Evolutionary conservation across 1,139 yeast genomes (phyloP).

Genomic region (Nakaseomyces bracarensis): DNA sequence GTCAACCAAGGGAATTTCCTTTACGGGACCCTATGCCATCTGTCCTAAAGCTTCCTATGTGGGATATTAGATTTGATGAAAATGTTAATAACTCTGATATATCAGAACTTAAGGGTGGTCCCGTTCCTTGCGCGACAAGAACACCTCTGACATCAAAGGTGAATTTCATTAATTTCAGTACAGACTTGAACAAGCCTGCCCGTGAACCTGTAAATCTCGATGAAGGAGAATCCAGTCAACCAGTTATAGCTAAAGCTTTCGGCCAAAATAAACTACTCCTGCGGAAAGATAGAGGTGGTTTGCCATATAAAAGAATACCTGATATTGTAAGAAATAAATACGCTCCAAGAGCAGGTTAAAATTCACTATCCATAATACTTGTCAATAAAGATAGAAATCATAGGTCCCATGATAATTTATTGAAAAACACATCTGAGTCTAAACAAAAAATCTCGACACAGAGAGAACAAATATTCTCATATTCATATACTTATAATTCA

Average conservation of each 20-base stretch:
- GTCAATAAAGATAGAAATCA: no score
- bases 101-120: conserved; percentile 26
- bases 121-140: conserved; percentile 22
- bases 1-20: conserved; percentile 29
- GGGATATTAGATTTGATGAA: conserved; percentile 7
- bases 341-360: conserved; percentile 21
- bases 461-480: no score
- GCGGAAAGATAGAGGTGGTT: conserved; percentile 31
- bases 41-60: conserved; percentile 5
- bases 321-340: conserved; percentile 27
- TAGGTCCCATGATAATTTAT: no score
- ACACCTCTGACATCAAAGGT: conserved; percentile 21
- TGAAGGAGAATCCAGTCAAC: conserved; percentile 18
- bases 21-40: conserved; percentile 13
- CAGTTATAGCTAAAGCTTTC: conserved; percentile 30
- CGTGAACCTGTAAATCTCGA: conserved; percentile 26
- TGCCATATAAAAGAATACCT: conserved; percentile 31
- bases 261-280: conserved; percentile 29
- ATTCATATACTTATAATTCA: no score
- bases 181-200: conserved; percentile 23
- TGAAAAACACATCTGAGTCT: no score
- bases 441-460: no score
- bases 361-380: no score
- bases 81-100: conserved; percentile 24
- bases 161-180: conserved; percentile 24